Evolutionary conservation across 768 basidiomycete species (phyloP).

Genomic region (Suillus bovinus): DNA sequence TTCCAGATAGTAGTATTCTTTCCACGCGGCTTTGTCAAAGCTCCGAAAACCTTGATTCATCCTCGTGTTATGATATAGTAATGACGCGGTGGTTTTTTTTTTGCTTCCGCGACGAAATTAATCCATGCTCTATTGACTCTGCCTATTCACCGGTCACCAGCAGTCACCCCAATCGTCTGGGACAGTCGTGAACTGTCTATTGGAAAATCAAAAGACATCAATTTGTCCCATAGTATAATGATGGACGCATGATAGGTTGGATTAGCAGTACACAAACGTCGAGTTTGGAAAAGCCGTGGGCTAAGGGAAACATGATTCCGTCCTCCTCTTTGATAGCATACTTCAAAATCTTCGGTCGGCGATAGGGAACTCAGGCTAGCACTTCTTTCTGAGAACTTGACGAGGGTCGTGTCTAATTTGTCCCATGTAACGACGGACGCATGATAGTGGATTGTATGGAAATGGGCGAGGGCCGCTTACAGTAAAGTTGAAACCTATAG

Average conservation of each 20-base stretch:
- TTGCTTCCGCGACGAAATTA: conserved; percentile 4
- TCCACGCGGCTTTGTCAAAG: neutral
- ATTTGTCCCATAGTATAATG: too few species aligned
- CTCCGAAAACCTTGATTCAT: conserved; percentile 1
- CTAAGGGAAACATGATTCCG: conserved; percentile 15
- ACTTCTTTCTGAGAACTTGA: conserved; percentile 13
- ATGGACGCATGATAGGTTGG: too few species aligned
- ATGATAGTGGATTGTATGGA: conserved; percentile 25
- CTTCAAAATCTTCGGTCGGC: conserved; percentile 28
- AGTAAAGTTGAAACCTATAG: conserved; percentile 21
- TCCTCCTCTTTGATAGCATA: conserved; percentile 17
- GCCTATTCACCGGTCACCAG: conserved; percentile 23
- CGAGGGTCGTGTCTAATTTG: conserved; percentile 33
- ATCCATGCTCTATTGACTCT: conserved; percentile 9
- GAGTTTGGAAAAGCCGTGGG: conserved; percentile 17
- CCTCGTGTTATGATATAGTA: neutral
- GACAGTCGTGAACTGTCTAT: conserved; percentile 16
- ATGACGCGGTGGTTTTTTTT: neutral
- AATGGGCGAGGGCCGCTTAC: conserved; percentile 34
- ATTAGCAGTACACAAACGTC: conserved; percentile 18
- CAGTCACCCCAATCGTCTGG: conserved; percentile 15
- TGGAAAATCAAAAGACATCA: conserved; percentile 24
- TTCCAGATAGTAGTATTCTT: neutral
- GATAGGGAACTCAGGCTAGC: conserved; percentile 25
- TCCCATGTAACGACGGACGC: conserved; percentile 16